These are phyloP conservation scores for Leptomonas pyrrhocoris DNA, from an alignment of 208 protist species.

Conservation along the genomic window DNA sequence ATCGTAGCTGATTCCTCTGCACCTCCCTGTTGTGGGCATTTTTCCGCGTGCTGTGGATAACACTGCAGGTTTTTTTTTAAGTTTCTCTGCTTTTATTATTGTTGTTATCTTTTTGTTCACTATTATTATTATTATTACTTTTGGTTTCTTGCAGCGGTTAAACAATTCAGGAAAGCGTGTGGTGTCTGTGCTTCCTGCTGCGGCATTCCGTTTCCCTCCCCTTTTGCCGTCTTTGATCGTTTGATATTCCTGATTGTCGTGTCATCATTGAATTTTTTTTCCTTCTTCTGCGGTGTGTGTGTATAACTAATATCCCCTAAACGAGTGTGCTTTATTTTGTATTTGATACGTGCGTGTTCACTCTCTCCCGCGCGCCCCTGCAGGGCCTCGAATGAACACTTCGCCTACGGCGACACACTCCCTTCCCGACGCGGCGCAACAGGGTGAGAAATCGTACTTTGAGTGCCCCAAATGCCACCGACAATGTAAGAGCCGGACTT, in stretches of 20 bases:
- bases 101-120: slow-evolving; percentile 15
- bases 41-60: too few species aligned
- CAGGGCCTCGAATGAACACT: slow-evolving; percentile 17
- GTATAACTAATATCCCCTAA: too few species aligned
- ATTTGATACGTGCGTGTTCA: neutral
- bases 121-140: slow-evolving; percentile 14
- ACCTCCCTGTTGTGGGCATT: too few species aligned
- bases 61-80: neutral
- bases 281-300: neutral
- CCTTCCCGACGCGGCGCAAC: neutral
- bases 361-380: neutral
- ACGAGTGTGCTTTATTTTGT: neutral
- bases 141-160: slow-evolving; percentile 4
- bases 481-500: slow-evolving; percentile 32
- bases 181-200: too few species aligned
- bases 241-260: slow-evolving; percentile 1
- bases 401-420: slow-evolving; percentile 8
- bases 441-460: slow-evolving; percentile 8
- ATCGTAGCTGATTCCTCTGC: too few species aligned
- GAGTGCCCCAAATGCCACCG: slow-evolving; percentile 31
- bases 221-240: too few species aligned
- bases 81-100: slow-evolving; percentile 3
- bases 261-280: neutral
- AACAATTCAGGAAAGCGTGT: too few species aligned
- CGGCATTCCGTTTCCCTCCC: too few species aligned